phyloP scores from a whole-genome alignment of 2,329 filamentous ascomycete species.

The Boeremia exigua region DNA sequence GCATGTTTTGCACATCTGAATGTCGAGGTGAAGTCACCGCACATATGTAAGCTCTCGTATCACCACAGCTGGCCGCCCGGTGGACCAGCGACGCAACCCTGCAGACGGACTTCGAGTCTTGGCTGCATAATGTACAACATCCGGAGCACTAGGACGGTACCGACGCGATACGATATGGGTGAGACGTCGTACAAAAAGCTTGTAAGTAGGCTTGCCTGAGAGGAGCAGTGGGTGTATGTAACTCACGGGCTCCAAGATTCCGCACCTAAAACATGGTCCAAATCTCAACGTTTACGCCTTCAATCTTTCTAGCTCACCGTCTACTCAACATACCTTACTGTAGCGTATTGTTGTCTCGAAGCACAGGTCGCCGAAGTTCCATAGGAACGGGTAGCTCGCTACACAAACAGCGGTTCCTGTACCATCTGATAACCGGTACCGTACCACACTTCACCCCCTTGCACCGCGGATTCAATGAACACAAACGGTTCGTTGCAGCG shows the following conservation, averaged over 20 bases:
- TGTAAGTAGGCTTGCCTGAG: slow-evolving; percentile 2
- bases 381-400: not conserved
- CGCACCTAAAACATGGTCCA: not conserved
- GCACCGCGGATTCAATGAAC: slow-evolving; percentile 8
- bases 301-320: not conserved
- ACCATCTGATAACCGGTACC: slow-evolving; percentile 3
- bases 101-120: slow-evolving; percentile 4
- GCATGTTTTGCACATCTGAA: not conserved
- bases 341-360: slow-evolving; percentile 7
- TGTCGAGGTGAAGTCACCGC: not conserved
- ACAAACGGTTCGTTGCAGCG: slow-evolving; percentile 6
- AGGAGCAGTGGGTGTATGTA: not conserved
- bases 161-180: slow-evolving; percentile 9
- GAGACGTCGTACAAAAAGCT: slow-evolving; percentile 8
- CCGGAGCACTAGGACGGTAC: slow-evolving; percentile 7
- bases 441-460: slow-evolving; percentile 12
- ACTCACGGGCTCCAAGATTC: not conserved
- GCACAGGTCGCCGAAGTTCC: slow-evolving; percentile 16
- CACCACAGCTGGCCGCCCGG: slow-evolving; percentile 6
- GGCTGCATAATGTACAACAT: slow-evolving; percentile 16
- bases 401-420: slow-evolving; percentile 14
- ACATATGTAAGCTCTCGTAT: slow-evolving; percentile 8
- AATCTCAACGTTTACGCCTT: not conserved
- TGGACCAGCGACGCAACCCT: slow-evolving; percentile 11
- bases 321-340: not conserved